Evolutionary conservation across 2,329 filamentous ascomycete genomes (phyloP).

Genomic region (Stemphylium vesicarium): DNA sequence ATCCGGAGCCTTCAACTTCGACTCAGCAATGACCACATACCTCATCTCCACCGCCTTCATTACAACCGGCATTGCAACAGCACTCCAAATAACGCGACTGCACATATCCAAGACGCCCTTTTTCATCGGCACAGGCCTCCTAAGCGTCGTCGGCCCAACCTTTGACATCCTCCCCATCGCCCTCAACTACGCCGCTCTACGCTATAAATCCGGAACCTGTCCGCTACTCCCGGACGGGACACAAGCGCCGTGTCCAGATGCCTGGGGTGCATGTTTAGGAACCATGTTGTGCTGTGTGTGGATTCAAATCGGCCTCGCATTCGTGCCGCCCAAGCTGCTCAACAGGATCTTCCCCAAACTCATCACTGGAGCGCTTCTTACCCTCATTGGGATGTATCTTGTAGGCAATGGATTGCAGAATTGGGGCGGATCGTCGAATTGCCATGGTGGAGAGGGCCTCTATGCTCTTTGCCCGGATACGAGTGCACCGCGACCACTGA

Average conservation of each 20-base stretch:
- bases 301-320: slow-evolving; percentile 32
- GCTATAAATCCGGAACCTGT: slow-evolving; percentile 34
- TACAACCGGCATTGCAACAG: slow-evolving; percentile 37
- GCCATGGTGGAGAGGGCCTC: slow-evolving; percentile 34
- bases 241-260: slow-evolving; percentile 27
- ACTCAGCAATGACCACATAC: slow-evolving; percentile 32
- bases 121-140: slow-evolving; percentile 36
- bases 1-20: slow-evolving; percentile 37
- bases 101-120: slow-evolving; percentile 36
- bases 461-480: slow-evolving; percentile 34
- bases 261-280: slow-evolving; percentile 36
- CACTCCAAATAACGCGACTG: slow-evolving; percentile 34
- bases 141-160: slow-evolving; percentile 37
- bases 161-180: slow-evolving; percentile 40
- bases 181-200: slow-evolving; percentile 34
- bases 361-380: slow-evolving; percentile 33
- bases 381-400: slow-evolving; percentile 35
- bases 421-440: slow-evolving; percentile 38
- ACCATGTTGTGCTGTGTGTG: slow-evolving; percentile 55
- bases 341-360: slow-evolving; percentile 36
- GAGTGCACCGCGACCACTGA: slow-evolving; percentile 28
- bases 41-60: slow-evolving; percentile 39
- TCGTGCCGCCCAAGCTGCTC: slow-evolving; percentile 33
- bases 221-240: slow-evolving; percentile 30
- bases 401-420: slow-evolving; percentile 38